Conservation (phyloP, 352 stramenopile species). For the Pythium dissotocum region DNA sequence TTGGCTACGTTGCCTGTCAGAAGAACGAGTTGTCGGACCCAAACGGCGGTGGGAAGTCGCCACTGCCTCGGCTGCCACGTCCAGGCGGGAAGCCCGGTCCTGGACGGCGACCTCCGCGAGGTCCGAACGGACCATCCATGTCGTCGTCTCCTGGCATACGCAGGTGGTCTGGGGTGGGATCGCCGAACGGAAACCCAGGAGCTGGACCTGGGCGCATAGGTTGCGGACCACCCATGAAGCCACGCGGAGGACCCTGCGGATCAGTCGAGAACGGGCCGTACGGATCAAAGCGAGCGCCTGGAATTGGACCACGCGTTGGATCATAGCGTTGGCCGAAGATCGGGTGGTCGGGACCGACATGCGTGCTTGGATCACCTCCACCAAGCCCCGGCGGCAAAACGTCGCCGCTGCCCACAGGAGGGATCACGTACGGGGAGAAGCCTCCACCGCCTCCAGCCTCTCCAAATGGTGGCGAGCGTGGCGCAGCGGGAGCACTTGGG, state of each 20-base stretch:
- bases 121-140: constrained; percentile 52
- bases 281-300: constrained; percentile 82
- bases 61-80: constrained; percentile 33
- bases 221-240: constrained; percentile 36
- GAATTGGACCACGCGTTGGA: constrained; percentile 57
- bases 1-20: constrained; percentile 16
- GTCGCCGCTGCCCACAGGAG: constrained; percentile 62
- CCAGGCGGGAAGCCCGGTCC: constrained; percentile 26
- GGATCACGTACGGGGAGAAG: constrained; percentile 37
- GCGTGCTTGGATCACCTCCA: constrained; percentile 64
- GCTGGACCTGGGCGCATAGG: constrained; percentile 40
- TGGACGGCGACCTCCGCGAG: constrained; percentile 28
- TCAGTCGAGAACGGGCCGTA: constrained; percentile 63
- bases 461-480: constrained; percentile 7
- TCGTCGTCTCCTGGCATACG: constrained; percentile 71
- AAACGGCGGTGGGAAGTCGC: constrained; percentile 46
- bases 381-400: constrained; percentile 59
- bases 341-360: constrained; percentile 74
- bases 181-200: constrained; percentile 69
- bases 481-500: background rate
- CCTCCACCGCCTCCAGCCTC: constrained; percentile 3
- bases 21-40: constrained; percentile 74
- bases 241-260: constrained; percentile 44
- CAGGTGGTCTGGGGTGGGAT: constrained; percentile 76
- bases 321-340: constrained; percentile 68